These are phyloP conservation scores for Sisymbrium altissimum DNA, from an alignment of 345 rosid species.

Conservation along the genomic window DNA sequence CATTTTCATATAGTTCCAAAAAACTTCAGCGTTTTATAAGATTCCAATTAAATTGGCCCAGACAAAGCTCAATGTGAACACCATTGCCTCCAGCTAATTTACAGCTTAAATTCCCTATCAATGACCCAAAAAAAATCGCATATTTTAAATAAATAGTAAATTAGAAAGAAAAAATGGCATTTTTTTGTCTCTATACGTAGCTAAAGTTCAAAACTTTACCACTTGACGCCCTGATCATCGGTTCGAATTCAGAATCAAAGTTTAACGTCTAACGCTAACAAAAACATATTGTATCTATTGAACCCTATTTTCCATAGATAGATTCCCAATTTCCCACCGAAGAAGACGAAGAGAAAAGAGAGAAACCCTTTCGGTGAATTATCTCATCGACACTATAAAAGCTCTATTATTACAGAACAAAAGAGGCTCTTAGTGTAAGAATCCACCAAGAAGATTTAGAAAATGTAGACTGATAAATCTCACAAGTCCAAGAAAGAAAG, in stretches of 20 bases:
- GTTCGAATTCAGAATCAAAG: slow-evolving; percentile 1
- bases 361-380: slow-evolving; percentile 2
- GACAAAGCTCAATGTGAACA: slow-evolving; percentile 21
- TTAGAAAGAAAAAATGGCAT: neutral
- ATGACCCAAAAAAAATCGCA: slow-evolving; percentile 5
- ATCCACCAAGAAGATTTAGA: slow-evolving; percentile 5
- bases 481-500: neutral
- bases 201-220: slow-evolving; percentile 4
- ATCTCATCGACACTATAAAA: neutral
- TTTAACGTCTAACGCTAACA: neutral
- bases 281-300: neutral
- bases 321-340: slow-evolving; percentile 18
- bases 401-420: slow-evolving; percentile 8
- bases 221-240: neutral
- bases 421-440: slow-evolving; percentile 25
- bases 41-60: slow-evolving; percentile 24
- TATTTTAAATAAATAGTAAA: neutral
- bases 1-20: slow-evolving; percentile 29
- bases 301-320: slow-evolving; percentile 27
- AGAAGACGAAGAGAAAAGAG: neutral
- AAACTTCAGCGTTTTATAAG: neutral
- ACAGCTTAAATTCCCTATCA: slow-evolving; percentile 37
- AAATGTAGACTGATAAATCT: slow-evolving; percentile 7
- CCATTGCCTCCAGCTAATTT: slow-evolving; percentile 39
- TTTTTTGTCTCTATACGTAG: slow-evolving; percentile 1